phyloP scores from a whole-genome alignment of 176 grass and related monocot genomes.

The Triticum timopheevii region DNA sequence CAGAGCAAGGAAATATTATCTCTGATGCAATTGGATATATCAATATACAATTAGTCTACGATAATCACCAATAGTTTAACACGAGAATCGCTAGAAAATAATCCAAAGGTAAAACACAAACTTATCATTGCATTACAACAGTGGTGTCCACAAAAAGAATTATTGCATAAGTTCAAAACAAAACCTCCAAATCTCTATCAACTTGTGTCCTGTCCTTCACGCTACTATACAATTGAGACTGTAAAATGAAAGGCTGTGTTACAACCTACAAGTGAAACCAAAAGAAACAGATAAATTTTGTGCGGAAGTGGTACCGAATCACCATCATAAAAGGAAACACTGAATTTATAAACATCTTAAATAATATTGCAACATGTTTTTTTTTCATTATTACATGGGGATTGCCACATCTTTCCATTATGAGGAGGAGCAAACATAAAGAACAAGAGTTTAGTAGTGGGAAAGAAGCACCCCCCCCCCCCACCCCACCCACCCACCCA shows the following conservation, averaged over 20 bases:
- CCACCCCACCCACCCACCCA: background rate
- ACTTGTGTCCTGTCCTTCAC: conserved; percentile 91
- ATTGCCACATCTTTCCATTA: background rate
- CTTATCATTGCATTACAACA: background rate
- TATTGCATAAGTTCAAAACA: conserved; percentile 31
- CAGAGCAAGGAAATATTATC: background rate
- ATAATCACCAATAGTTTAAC: conserved; percentile 5
- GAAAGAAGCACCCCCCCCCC: background rate
- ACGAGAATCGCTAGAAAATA: conserved; percentile 8
- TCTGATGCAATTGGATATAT: background rate
- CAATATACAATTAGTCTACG: background rate
- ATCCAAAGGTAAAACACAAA: conserved; percentile 7
- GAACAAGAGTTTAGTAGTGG: background rate
- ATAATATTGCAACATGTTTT: background rate
- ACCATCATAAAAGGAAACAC: background rate
- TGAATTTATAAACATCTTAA: background rate
- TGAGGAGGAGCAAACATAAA: background rate
- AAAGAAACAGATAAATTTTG: conserved; percentile 16
- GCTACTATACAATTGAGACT: conserved; percentile 80
- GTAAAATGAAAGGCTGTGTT: conserved; percentile 64
- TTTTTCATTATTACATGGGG: background rate
- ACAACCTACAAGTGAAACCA: conserved; percentile 43
- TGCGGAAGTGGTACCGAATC: background rate
- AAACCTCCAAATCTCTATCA: conserved; percentile 89
- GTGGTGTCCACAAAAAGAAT: background rate